Conservation (phyloP, 352 stramenopile species). For the Phytopythium kandeliae region DNA sequence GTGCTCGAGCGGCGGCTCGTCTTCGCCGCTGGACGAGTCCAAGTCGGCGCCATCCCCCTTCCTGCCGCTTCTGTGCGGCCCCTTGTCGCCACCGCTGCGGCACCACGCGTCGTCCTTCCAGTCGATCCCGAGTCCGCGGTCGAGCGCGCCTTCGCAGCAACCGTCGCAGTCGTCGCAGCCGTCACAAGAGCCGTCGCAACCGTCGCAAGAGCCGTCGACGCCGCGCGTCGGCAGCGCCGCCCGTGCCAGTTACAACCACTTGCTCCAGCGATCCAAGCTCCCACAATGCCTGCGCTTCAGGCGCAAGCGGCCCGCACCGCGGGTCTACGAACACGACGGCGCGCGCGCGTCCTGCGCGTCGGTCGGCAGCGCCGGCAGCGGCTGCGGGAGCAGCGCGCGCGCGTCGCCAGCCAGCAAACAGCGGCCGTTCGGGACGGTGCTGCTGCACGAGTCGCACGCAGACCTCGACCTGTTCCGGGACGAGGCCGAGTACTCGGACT, state of each 20-base stretch:
- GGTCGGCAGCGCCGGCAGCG: neutral
- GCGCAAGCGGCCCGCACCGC: neutral
- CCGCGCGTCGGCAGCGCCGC: neutral
- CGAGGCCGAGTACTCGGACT: slow-evolving; percentile 79
- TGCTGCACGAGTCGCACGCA: slow-evolving; percentile 27
- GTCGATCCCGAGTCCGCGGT: neutral
- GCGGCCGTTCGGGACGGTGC: slow-evolving; percentile 19
- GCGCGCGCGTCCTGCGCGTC: neutral
- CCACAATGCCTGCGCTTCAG: slow-evolving; percentile 3
- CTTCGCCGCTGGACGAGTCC: neutral
- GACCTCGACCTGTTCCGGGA: slow-evolving; percentile 57
- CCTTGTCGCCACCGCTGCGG: slow-evolving; percentile 2
- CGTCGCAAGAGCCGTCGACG: no score
- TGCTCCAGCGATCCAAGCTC: neutral
- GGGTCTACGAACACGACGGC: neutral
- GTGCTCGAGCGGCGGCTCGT: neutral
- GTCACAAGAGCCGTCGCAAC: no score
- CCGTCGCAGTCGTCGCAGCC: no score
- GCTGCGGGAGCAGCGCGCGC: neutral
- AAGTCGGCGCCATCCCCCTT: neutral
- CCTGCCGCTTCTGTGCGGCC: neutral
- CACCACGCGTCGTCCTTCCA: neutral
- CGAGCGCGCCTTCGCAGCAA: neutral
- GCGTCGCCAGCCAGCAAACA: neutral
- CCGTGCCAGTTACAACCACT: neutral